Evolutionary conservation across 805 yeast genomes (phyloP).

Genomic region (Wickerhamomyces sydowiorum): DNA sequence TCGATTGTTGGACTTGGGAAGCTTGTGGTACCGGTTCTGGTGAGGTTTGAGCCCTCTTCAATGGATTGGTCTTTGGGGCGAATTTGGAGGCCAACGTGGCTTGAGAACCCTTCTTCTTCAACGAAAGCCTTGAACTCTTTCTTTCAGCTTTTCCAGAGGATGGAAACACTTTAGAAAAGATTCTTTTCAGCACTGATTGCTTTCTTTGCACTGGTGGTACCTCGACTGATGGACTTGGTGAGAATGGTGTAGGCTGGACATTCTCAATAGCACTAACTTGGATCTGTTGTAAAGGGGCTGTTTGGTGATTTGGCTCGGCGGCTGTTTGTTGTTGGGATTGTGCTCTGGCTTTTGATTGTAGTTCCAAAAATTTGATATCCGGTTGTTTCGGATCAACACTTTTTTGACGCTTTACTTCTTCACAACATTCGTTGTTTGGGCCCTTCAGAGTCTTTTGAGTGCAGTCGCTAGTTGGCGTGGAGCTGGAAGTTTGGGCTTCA

Average conservation of each 20-base stretch:
- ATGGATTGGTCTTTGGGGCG: neutral
- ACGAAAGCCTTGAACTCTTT: neutral
- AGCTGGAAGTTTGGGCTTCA: neutral
- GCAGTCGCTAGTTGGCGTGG: neutral
- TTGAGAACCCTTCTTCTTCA: neutral
- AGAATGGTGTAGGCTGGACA: neutral
- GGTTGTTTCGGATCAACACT: neutral
- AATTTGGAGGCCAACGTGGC: constrained; percentile 1
- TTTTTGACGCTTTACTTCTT: neutral
- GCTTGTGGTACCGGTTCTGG: neutral
- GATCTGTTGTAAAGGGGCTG: neutral
- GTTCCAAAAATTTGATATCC: neutral
- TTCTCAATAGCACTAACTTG: too few species aligned
- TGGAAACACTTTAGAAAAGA: constrained; percentile 14
- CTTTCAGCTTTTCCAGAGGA: neutral
- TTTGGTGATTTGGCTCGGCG: neutral
- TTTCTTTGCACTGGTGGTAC: constrained; percentile 15
- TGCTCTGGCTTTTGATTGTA: neutral
- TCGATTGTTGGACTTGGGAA: too few species aligned
- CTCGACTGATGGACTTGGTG: too few species aligned
- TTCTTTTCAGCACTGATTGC: constrained; percentile 16
- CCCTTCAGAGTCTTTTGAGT: neutral
- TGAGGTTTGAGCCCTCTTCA: neutral
- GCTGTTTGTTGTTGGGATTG: too few species aligned
- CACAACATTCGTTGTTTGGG: neutral